A percentile compares a stretch with the other conserved stretches of the same genome.
Conservation (phyloP, 176 grass and related monocot species). For the Cenchrus purpureus region DNA sequence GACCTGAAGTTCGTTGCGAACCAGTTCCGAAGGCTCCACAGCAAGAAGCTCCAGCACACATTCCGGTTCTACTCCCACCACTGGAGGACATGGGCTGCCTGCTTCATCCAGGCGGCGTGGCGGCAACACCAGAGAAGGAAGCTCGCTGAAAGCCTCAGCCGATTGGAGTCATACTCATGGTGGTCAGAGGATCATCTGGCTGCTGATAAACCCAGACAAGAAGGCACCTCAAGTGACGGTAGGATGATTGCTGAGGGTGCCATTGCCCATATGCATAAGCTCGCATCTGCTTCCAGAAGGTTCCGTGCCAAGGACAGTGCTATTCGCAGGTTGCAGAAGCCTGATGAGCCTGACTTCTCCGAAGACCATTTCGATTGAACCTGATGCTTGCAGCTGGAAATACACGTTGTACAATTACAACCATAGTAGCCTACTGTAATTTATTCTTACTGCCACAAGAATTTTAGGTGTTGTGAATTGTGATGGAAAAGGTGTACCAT, state of each 20-base stretch:
- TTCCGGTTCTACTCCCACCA: constrained; percentile 94
- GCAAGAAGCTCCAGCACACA: constrained; percentile 96
- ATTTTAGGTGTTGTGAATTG: constrained; percentile 18
- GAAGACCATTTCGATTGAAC: constrained; percentile 82
- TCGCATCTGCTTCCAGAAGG: constrained; percentile 72
- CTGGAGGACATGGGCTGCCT: constrained; percentile 84
- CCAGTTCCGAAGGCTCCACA: constrained; percentile 89
- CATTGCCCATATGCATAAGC: constrained; percentile 57
- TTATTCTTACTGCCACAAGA: constrained; percentile 19
- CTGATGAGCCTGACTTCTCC: constrained; percentile 87
- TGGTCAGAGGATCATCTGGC: constrained; percentile 53
- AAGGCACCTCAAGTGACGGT: constrained; percentile 34
- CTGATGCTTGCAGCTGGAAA: constrained; percentile 14
- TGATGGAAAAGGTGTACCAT: constrained; percentile 20
- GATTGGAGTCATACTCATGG: constrained; percentile 65
- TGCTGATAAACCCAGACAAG: constrained; percentile 45
- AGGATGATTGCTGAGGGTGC: constrained; percentile 39
- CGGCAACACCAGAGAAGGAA: constrained; percentile 75
- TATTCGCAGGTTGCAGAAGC: constrained; percentile 75
- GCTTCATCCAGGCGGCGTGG: constrained; percentile 95
- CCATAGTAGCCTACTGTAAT: constrained; percentile 2
- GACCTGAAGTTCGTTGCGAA: constrained; percentile 90
- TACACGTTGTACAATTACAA: constrained; percentile 11
- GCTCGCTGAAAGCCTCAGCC: constrained; percentile 71
- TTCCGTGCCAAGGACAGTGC: constrained; percentile 43